These are phyloP conservation scores for Yamadazyma olivae DNA, from an alignment of 805 yeast species.

Conservation along the genomic window DNA sequence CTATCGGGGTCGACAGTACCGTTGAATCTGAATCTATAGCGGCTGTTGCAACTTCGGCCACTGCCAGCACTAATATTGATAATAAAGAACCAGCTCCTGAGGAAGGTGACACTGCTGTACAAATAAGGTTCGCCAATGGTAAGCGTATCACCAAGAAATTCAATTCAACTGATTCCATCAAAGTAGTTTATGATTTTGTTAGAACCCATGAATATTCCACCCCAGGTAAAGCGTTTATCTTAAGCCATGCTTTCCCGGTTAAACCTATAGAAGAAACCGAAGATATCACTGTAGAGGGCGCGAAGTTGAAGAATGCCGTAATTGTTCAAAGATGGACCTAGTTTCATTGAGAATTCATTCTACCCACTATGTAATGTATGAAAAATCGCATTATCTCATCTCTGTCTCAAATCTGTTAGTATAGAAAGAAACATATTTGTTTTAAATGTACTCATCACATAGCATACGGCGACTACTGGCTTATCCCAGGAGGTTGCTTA, in stretches of 20 bases:
- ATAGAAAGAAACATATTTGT: no score
- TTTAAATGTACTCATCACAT: no score
- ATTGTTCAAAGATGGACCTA: constrained; percentile 81
- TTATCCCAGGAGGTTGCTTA: no score
- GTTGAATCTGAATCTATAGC: not conserved
- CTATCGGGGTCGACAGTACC: no score
- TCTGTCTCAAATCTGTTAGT: no score
- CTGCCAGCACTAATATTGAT: constrained; percentile 15
- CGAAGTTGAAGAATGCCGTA: constrained; percentile 79
- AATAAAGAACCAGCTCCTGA: constrained; percentile 14
- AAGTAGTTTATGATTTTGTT: constrained; percentile 67
- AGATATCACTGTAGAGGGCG: constrained; percentile 59
- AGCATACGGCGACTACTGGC: no score
- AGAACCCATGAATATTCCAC: constrained; percentile 42
- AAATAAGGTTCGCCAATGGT: constrained; percentile 83
- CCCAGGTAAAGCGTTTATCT: constrained; percentile 51
- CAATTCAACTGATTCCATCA: constrained; percentile 61
- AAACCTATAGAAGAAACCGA: constrained; percentile 58
- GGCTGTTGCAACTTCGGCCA: constrained; percentile 3
- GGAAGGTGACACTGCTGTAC: constrained; percentile 70
- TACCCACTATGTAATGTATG: no score
- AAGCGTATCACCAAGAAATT: constrained; percentile 63
- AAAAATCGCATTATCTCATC: no score
- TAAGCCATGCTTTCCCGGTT: constrained; percentile 82
- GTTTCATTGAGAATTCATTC: no score